These are phyloP conservation scores for Geosmithia putterillii DNA, from an alignment of 2,329 filamentous ascomycete species.

Conservation along the genomic window DNA sequence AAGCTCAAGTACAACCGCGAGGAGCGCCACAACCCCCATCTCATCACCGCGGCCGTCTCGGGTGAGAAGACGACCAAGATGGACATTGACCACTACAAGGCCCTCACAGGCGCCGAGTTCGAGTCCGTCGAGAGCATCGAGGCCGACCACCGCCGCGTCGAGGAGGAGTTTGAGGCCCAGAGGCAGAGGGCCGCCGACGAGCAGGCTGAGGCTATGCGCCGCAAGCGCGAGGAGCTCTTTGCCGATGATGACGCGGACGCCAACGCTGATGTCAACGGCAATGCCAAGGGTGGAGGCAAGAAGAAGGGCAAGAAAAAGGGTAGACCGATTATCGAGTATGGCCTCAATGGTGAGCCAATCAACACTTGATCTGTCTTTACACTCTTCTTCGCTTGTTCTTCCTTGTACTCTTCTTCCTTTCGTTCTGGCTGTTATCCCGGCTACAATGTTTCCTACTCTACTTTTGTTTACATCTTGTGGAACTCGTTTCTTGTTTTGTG, in stretches of 20 bases:
- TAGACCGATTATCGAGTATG: constrained; percentile 5
- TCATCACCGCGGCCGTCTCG: constrained; percentile 52
- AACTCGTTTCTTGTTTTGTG: no score
- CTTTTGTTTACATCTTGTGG: not conserved
- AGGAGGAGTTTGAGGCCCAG: constrained; percentile 31
- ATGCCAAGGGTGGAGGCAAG: constrained; percentile 14
- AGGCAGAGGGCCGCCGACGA: constrained; percentile 29
- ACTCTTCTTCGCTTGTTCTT: not conserved
- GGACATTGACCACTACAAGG: constrained; percentile 48
- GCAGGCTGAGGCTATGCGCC: constrained; percentile 32
- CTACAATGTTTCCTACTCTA: no score
- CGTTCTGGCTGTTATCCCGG: no score
- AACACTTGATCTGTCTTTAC: not conserved
- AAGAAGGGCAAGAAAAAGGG: constrained; percentile 17
- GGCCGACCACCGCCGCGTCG: constrained; percentile 36
- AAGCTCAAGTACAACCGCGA: constrained; percentile 78
- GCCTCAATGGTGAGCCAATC: not conserved
- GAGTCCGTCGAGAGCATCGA: constrained; percentile 42
- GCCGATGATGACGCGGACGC: constrained; percentile 22
- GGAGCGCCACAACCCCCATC: constrained; percentile 52
- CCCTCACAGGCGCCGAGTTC: constrained; percentile 38
- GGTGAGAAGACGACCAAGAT: constrained; percentile 45
- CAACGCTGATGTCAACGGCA: constrained; percentile 3
- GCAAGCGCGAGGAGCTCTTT: constrained; percentile 36
- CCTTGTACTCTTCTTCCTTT: not conserved